Evolutionary conservation across 257 asterid species (phyloP).

Genomic region (Paulownia fortunei): DNA sequence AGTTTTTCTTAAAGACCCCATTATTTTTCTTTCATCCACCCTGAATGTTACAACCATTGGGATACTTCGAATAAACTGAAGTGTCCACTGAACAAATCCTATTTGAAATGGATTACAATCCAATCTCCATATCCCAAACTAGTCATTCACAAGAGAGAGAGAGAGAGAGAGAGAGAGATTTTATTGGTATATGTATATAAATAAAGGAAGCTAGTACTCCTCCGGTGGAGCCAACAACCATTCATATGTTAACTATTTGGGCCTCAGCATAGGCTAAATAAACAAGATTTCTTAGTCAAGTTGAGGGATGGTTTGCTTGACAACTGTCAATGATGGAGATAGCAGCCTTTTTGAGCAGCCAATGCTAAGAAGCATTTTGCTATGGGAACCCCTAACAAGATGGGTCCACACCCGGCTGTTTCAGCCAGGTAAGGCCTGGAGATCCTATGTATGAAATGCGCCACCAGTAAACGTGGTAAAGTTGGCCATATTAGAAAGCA

Average conservation of each 20-base stretch:
- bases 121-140: not conserved
- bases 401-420: not conserved
- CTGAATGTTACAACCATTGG: not conserved
- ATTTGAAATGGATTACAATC: not conserved
- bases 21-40: not conserved
- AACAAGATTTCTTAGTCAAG: slow-evolving; percentile 6
- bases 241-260: not conserved
- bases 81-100: not conserved
- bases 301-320: not conserved
- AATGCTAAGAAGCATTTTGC: not conserved
- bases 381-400: not conserved
- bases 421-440: not conserved
- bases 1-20: slow-evolving; percentile 13
- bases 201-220: not conserved
- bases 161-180: too few relatives aligned
- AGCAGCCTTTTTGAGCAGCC: slow-evolving; percentile 5
- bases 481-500: not conserved
- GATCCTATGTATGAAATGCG: not conserved
- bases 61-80: not conserved
- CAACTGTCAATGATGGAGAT: not conserved
- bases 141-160: not conserved
- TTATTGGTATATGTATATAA: not conserved
- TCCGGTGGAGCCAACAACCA: not conserved
- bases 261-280: not conserved
- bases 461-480: not conserved